Conservation (phyloP, 1,139 yeast species). For the Sugiyamaella xylanicola region DNA sequence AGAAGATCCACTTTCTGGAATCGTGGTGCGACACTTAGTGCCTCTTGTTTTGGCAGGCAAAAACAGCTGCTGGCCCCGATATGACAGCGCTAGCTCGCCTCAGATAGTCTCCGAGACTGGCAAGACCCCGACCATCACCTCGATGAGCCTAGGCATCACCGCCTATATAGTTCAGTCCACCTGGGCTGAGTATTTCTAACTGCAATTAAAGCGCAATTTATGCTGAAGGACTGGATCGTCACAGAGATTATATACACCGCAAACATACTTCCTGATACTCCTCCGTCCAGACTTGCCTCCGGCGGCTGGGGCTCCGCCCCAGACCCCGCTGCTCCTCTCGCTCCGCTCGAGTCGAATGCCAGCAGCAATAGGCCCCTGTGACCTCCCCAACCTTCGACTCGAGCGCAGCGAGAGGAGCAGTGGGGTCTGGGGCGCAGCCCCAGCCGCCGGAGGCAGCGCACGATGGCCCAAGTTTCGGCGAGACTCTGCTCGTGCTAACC, state of each 20-base stretch:
- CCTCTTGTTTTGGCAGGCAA: constrained; percentile 21
- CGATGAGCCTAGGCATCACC: constrained; percentile 18
- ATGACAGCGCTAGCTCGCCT: constrained; percentile 5
- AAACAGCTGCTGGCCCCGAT: constrained; percentile 17
- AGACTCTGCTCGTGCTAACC: too few relatives aligned
- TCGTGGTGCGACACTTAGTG: constrained; percentile 7
- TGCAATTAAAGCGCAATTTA: too few relatives aligned
- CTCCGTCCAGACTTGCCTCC: too few relatives aligned
- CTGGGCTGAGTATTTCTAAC: constrained; percentile 11
- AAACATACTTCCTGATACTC: too few relatives aligned
- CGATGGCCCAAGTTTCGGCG: too few relatives aligned
- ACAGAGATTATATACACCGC: too few relatives aligned
- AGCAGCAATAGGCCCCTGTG: too few relatives aligned
- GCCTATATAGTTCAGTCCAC: constrained; percentile 14
- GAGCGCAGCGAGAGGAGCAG: too few relatives aligned
- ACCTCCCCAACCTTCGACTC: too few relatives aligned
- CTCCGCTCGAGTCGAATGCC: not conserved
- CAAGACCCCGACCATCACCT: constrained; percentile 14
- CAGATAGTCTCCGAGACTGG: constrained; percentile 2
- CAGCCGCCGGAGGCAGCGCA: too few relatives aligned
- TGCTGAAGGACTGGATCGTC: too few relatives aligned
- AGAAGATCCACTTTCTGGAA: not conserved
- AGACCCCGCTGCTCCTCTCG: not conserved
- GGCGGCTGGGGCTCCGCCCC: not conserved
- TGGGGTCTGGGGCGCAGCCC: too few relatives aligned